These are phyloP conservation scores for Fusarium brachygibbosum DNA, from an alignment of 2,329 filamentous ascomycete genomes.

Conservation along the genomic window DNA sequence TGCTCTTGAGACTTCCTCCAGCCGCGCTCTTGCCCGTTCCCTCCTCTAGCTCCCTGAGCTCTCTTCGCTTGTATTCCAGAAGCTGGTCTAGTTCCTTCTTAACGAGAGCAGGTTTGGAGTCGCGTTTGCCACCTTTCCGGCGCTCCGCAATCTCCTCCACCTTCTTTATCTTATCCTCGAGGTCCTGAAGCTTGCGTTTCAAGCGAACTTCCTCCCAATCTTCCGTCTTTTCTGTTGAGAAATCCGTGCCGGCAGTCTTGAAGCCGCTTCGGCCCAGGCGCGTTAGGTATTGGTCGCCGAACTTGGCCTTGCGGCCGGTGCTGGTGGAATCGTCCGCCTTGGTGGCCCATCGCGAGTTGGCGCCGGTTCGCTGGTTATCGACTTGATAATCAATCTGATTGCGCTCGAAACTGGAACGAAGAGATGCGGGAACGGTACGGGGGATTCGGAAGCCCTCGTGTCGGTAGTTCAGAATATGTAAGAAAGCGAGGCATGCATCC, in stretches of 20 bases:
- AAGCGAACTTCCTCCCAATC: slow-evolving; percentile 98
- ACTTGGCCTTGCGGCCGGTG: slow-evolving; percentile 94
- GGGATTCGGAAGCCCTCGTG: slow-evolving; percentile 97
- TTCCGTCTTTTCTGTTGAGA: slow-evolving; percentile 85
- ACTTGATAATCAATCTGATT: slow-evolving; percentile 97
- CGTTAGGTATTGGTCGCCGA: slow-evolving; percentile 95
- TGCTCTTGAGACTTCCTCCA: slow-evolving; percentile 79
- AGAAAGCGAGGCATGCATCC: slow-evolving; percentile 92
- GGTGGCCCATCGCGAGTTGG: slow-evolving; percentile 81
- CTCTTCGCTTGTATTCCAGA: slow-evolving; percentile 91
- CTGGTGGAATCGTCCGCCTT: slow-evolving; percentile 83
- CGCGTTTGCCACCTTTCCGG: slow-evolving; percentile 73
- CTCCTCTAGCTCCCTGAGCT: slow-evolving; percentile 80
- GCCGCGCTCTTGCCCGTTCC: slow-evolving; percentile 76
- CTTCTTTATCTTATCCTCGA: slow-evolving; percentile 88
- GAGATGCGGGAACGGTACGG: slow-evolving; percentile 88
- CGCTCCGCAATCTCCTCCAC: slow-evolving; percentile 81
- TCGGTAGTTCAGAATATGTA: slow-evolving; percentile 96
- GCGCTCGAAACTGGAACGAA: slow-evolving; percentile 91
- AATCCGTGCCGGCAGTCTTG: slow-evolving; percentile 89
- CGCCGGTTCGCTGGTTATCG: slow-evolving; percentile 76
- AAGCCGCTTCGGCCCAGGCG: slow-evolving; percentile 87
- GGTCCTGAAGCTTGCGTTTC: slow-evolving; percentile 89
- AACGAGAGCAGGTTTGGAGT: slow-evolving; percentile 88
- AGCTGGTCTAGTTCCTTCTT: slow-evolving; percentile 95